Conservation (phyloP, 208 protist genomes). For the Leishmania braziliensis region DNA sequence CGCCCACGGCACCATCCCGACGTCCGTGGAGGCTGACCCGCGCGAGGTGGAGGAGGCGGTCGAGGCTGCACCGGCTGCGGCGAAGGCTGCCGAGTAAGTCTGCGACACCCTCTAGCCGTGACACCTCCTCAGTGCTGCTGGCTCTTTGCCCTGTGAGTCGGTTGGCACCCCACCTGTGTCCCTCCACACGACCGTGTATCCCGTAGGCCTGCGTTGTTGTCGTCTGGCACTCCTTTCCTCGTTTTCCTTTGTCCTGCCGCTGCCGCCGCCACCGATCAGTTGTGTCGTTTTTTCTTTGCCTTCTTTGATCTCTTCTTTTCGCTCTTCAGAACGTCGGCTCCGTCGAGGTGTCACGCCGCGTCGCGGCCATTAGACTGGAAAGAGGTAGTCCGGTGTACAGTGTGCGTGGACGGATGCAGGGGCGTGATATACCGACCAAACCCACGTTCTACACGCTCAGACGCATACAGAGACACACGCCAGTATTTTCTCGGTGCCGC, state of each 20-base stretch:
- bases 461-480: background rate
- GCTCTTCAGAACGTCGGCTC: background rate
- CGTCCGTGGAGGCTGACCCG: slow-evolving; percentile 75
- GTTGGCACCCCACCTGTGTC: background rate
- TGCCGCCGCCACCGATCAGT: background rate
- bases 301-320: background rate
- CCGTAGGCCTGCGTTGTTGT: background rate
- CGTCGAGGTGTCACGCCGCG: background rate
- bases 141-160: background rate
- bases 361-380: too few relatives aligned
- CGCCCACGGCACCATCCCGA: slow-evolving; percentile 89
- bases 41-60: slow-evolving; percentile 78
- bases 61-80: slow-evolving; percentile 45
- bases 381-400: too few relatives aligned
- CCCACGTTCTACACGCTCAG: background rate
- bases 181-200: background rate
- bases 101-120: background rate
- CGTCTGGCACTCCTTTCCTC: background rate
- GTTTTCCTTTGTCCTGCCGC: background rate
- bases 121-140: background rate
- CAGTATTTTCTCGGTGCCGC: background rate
- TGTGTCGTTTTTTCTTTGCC: background rate
- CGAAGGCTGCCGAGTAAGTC: slow-evolving; percentile 36
- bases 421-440: background rate
- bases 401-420: background rate